Base-by-base conservation (phyloP, 2,329 filamentous ascomycete species). In the Hymenoscyphus fraxineus region DNA sequence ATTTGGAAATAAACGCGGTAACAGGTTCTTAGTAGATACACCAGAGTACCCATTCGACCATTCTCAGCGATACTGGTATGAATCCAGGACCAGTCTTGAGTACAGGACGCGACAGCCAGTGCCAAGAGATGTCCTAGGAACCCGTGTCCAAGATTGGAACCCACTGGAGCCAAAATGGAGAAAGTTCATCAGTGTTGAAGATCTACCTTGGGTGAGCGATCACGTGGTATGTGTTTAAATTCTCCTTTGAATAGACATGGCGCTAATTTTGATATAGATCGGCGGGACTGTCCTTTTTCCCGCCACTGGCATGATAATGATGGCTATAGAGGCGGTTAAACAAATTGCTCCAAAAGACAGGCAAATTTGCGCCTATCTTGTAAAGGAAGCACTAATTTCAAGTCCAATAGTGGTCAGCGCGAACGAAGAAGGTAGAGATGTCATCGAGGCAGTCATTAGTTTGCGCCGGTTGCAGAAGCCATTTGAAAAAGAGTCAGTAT, bases 91-190 rank as follows among this genome's bases (percentile, higher is more conserved):
- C 32, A 51, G 47, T 22, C 13, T 59, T n/a, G 22, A 61, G 4
- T 59, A 56, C n/a, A 13, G 39, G 13, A 16, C 44, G 10, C 77
- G 80, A 13, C 77, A 77, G 61, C 78, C 78, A 1, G 77, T 81
- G 16, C 78, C 80, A 51, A 82, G 85, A 62, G 76, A 41, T 3
- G 12, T 85, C 1, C 79, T 85, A 32, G 83, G 83, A 0, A 70
- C 69, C 3, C 65, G 58, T 1, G 61, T 65, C 0, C 62, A 68
- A 40, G 71, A 62, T 22, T 62, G 47, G 51, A 62, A 62, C 16
- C 60, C 60, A 12, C 32, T 57, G 7, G 47, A 60, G 27, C 10
- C 31, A 57, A 55, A 47, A 35, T 60, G 41, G 44, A 19, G n/a
- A 4, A 40, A 62, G 5, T 4, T 57, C 5, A 22, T 64, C 15